These are phyloP conservation scores for Circinella umbellata DNA, from an alignment of 371 early-diverging fungal species.

Conservation along the genomic window DNA sequence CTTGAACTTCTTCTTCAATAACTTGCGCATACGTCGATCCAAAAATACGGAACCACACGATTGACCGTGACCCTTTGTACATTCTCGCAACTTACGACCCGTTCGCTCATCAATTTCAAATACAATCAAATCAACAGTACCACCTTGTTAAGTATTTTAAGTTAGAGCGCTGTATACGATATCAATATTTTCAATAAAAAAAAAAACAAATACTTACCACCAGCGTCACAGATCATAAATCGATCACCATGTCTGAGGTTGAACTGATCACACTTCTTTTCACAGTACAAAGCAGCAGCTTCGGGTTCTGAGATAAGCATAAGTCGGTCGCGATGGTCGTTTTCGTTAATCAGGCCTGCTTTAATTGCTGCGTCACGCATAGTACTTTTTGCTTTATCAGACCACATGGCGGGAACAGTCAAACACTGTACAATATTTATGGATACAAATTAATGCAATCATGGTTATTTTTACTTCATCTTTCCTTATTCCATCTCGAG, in stretches of 20 bases:
- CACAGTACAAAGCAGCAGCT: constrained; percentile 56
- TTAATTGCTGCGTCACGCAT: constrained; percentile 58
- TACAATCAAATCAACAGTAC: constrained; percentile 45
- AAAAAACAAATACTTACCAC: constrained; percentile 23
- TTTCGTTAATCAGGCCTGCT: constrained; percentile 46
- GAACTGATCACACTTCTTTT: constrained; percentile 56
- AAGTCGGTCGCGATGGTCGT: constrained; percentile 50
- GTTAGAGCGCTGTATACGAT: no score
- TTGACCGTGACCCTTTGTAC: constrained; percentile 63
- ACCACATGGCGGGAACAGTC: constrained; percentile 61
- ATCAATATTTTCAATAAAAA: neutral
- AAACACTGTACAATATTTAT: constrained; percentile 36
- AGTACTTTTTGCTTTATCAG: constrained; percentile 54
- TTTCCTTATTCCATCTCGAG: no score
- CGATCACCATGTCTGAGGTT: constrained; percentile 50
- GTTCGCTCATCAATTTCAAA: constrained; percentile 38
- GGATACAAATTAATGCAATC: no score
- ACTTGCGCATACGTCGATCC: constrained; percentile 61
- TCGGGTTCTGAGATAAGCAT: constrained; percentile 55
- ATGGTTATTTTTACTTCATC: no score
- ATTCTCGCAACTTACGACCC: constrained; percentile 53
- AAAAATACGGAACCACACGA: constrained; percentile 62
- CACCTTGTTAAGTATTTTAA: constrained; percentile 17
- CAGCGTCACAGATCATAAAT: constrained; percentile 62
- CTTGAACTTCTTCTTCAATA: constrained; percentile 53